phyloP scores from a whole-genome alignment of 2,329 filamentous ascomycete genomes.

The Ceratocystiopsis minuta region DNA sequence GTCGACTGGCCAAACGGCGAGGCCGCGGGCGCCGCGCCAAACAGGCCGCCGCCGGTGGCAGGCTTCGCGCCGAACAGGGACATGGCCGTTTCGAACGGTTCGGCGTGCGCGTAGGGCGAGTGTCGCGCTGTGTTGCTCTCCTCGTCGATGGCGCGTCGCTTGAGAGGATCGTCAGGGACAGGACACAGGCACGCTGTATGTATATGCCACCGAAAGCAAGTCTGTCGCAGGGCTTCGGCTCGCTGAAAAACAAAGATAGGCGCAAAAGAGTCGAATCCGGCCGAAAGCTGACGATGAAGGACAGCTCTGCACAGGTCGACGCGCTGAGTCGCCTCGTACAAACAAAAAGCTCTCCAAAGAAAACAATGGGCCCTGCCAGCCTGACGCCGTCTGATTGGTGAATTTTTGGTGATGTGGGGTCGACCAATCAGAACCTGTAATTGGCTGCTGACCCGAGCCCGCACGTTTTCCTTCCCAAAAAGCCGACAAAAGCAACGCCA shows the following conservation, averaged over 20 bases:
- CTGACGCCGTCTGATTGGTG: slow-evolving; percentile 8
- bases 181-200: no score
- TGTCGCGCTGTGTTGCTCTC: no score
- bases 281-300: no score
- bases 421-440: slow-evolving; percentile 10
- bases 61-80: slow-evolving; percentile 10
- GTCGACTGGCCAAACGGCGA: slow-evolving; percentile 1
- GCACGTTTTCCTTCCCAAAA: neutral
- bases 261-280: no score
- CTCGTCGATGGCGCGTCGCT: no score
- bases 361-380: slow-evolving; percentile 4
- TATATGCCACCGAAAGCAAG: no score
- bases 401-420: neutral
- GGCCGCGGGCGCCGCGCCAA: neutral
- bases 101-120: no score
- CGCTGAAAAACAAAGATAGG: no score
- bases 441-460: slow-evolving; percentile 10
- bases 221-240: no score
- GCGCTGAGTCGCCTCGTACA: neutral
- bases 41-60: slow-evolving; percentile 3
- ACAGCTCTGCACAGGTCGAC: neutral
- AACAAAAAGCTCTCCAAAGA: slow-evolving; percentile 1
- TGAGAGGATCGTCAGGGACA: no score
- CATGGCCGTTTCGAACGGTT: slow-evolving; percentile 2
- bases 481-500: no score